Evolutionary conservation across 352 stramenopile genomes (phyloP).

Genomic region (Plasmopara halstedii): DNA sequence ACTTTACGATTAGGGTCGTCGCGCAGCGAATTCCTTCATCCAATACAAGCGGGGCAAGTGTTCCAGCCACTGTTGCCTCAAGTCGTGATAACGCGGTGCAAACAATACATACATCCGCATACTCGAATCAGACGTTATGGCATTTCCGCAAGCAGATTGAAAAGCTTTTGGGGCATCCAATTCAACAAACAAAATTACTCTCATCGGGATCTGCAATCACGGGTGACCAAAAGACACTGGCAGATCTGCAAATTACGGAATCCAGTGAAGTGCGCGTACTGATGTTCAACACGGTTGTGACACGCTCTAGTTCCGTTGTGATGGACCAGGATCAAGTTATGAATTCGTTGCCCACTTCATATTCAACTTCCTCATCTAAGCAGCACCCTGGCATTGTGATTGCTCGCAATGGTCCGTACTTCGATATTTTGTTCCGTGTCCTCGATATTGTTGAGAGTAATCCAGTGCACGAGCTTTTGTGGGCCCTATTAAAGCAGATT

Average conservation of each 20-base stretch:
- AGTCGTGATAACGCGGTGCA: constrained; percentile 48
- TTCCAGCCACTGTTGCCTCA: constrained; percentile 10
- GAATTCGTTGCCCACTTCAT: constrained; percentile 8
- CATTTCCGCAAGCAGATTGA: constrained; percentile 73
- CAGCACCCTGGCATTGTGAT: constrained; percentile 60
- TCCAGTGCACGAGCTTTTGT: constrained; percentile 60
- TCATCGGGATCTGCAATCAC: constrained; percentile 55
- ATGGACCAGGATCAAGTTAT: constrained; percentile 39
- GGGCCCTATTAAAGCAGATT: constrained; percentile 79
- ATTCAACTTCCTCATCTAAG: constrained; percentile 13
- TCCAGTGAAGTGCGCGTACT: constrained; percentile 69
- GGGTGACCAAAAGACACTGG: constrained; percentile 73
- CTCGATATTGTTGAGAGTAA: constrained; percentile 57
- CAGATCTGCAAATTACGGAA: constrained; percentile 72
- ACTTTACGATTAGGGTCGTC: constrained; percentile 75
- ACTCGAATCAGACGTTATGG: constrained; percentile 71
- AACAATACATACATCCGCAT: constrained; percentile 50
- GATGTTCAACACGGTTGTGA: constrained; percentile 77
- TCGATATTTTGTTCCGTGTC: constrained; percentile 78
- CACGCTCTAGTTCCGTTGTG: constrained; percentile 28
- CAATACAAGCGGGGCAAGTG: constrained; percentile 15
- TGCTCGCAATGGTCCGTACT: constrained; percentile 58
- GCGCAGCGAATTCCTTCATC: constrained; percentile 69
- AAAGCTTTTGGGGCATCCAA: constrained; percentile 53
- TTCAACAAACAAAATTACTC: constrained; percentile 80